Base-by-base conservation (phyloP, 768 basidiomycete genomes). In the Artomyces pyxidatus region DNA sequence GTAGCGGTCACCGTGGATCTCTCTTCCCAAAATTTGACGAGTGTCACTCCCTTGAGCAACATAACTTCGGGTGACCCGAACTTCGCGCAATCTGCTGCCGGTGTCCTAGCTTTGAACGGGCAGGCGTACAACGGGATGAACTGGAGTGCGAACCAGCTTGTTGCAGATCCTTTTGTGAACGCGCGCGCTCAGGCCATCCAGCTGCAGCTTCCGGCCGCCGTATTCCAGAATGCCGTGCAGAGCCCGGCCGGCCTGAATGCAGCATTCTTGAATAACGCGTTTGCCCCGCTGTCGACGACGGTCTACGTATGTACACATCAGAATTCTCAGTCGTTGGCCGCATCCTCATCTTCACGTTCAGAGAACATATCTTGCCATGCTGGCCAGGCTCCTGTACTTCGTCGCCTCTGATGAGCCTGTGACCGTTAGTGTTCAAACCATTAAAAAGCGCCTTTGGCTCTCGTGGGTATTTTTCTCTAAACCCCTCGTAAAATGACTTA, bases 321-420 rank as follows among this genome's bases (percentile, higher is more conserved):
- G n/a, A 21, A 9, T 16, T 25, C 6, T 29, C 29, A 22, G 25
- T 9, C 9, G 37, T 27, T 17, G 1, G 11, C 26, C 22, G 14
- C 22, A 44, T 2, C 21, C 37, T 22, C 41, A 38, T 23, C 16
- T 17, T 11, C 3, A 12, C 50, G 6, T 29, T 9, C 55, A 78
- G 74, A 58, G 59, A n/a, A 68, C 63, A 17, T 77, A 80, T 57
- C 59, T 80, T 22, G 65, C 71, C 2, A 70, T 78, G 21, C 61
- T 79, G 16, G 78, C 78, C 2, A 69, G 68, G 51, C 64, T 66
- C 37, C 71, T 79, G 6, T 81, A 80, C 59, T 79, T 80, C 54
- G 42, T 77, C 14, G 58, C 55, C 9, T 59, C 60, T 19, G 30
- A 49, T 3, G 66, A 69, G 26, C 64, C 64, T 6, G 59, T 80